phyloP scores from a whole-genome alignment of 805 yeast genomes.

The Yarrowia porcina region DNA sequence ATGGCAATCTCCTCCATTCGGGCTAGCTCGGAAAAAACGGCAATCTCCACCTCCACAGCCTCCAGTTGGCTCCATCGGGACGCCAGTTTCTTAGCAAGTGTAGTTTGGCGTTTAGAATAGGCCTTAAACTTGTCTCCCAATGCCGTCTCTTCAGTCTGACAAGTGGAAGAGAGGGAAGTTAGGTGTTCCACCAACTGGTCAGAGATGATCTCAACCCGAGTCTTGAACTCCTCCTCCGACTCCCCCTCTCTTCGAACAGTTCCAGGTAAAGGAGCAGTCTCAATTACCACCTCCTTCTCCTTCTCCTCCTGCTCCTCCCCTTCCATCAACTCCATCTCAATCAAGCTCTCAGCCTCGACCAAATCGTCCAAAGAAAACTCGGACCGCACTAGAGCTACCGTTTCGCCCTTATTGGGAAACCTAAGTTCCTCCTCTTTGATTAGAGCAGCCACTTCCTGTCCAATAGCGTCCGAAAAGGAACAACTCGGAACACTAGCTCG shows the following conservation, averaged over 20 bases:
- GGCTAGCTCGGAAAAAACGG: constrained; percentile 28
- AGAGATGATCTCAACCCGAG: constrained; percentile 27
- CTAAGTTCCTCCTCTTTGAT: constrained; percentile 31
- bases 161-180: constrained; percentile 29
- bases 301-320: constrained; percentile 23
- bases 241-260: neutral
- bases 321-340: constrained; percentile 32
- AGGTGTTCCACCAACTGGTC: constrained; percentile 26
- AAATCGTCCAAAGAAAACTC: constrained; percentile 26
- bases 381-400: constrained; percentile 30
- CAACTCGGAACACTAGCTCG: constrained; percentile 15
- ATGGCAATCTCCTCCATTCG: constrained; percentile 32
- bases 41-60: constrained; percentile 25
- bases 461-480: neutral
- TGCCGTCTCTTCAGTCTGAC: constrained; percentile 38
- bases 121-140: constrained; percentile 38
- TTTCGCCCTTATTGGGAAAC: constrained; percentile 35
- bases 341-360: constrained; percentile 17
- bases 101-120: constrained; percentile 37
- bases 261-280: neutral
- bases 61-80: constrained; percentile 30
- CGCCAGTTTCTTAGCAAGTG: constrained; percentile 29
- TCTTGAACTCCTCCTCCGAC: neutral
- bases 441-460: neutral
- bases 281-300: neutral